Conservation (phyloP, 768 basidiomycete genomes). For the Amanita polypyramis region DNA sequence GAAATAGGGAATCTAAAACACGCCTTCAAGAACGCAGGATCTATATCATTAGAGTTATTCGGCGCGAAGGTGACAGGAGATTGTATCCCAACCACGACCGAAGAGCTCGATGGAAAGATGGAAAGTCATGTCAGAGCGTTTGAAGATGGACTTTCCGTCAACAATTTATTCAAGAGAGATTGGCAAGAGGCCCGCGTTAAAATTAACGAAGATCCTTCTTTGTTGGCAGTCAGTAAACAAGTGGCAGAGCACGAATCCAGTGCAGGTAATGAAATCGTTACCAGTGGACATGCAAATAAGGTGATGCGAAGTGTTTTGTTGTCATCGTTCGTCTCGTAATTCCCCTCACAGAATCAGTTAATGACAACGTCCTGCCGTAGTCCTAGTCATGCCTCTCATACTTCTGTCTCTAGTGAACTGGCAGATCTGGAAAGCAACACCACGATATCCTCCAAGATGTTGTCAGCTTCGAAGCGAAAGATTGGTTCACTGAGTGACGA, state of each 20-base stretch:
- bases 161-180: constrained; percentile 61
- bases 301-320: constrained; percentile 20
- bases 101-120: constrained; percentile 21
- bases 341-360: constrained; percentile 39
- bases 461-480: constrained; percentile 42
- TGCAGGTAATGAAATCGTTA: background rate
- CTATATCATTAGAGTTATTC: constrained; percentile 66
- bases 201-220: constrained; percentile 12
- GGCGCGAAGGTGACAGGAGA: constrained; percentile 58
- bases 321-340: constrained; percentile 31
- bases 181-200: constrained; percentile 64
- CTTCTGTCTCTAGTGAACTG: constrained; percentile 30
- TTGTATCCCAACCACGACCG: constrained; percentile 22
- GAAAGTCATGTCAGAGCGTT: constrained; percentile 46
- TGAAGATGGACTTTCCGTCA: constrained; percentile 52
- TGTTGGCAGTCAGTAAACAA: background rate
- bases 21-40: constrained; percentile 52
- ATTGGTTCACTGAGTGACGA: constrained; percentile 35
- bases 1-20: constrained; percentile 26
- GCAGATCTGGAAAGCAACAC: constrained; percentile 32
- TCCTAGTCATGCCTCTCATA: constrained; percentile 31
- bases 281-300: constrained; percentile 5
- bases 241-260: background rate
- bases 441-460: constrained; percentile 13
- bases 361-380: constrained; percentile 40